Percentiles rank a stretch among this genome's conserved stretches.
Evolutionary conservation across 2,329 filamentous ascomycete genomes (phyloP).

Genomic region (Paraconiothyrium sp.): DNA sequence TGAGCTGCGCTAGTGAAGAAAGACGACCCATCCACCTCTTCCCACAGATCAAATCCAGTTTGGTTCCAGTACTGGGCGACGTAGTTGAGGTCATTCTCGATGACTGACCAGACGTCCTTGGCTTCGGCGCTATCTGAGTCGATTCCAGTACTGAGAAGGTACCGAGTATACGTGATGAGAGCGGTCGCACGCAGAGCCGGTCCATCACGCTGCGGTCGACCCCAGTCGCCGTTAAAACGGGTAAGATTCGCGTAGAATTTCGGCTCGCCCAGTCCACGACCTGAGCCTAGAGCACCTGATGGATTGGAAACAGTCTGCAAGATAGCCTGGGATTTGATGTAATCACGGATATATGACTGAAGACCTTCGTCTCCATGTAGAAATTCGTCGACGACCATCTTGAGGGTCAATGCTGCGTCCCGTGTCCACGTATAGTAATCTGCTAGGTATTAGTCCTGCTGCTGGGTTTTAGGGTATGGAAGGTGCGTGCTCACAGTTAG

Average conservation of each 20-base stretch:
- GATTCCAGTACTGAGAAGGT: slow-evolving; percentile 64
- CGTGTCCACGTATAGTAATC: slow-evolving; percentile 82
- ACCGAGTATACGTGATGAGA: slow-evolving; percentile 75
- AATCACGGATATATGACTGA: slow-evolving; percentile 70
- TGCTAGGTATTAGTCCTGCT: slow-evolving; percentile 45
- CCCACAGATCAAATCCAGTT: slow-evolving; percentile 79
- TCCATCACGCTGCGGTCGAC: slow-evolving; percentile 80
- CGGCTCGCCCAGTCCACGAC: slow-evolving; percentile 71
- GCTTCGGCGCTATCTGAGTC: slow-evolving; percentile 57
- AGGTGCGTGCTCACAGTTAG: slow-evolving; percentile 58
- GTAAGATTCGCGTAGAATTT: slow-evolving; percentile 74
- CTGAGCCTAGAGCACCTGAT: slow-evolving; percentile 65
- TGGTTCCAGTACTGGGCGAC: slow-evolving; percentile 72
- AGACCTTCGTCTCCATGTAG: slow-evolving; percentile 69
- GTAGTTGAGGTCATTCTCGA: slow-evolving; percentile 78
- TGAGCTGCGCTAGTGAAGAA: slow-evolving; percentile 79
- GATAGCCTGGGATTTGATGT: slow-evolving; percentile 70
- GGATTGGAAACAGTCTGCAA: slow-evolving; percentile 74
- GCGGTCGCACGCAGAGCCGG: slow-evolving; percentile 78
- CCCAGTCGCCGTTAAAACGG: slow-evolving; percentile 74
- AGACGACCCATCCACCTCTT: slow-evolving; percentile 77
- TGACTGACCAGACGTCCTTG: slow-evolving; percentile 72
- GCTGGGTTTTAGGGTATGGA: background rate
- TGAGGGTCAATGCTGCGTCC: slow-evolving; percentile 76
- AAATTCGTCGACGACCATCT: slow-evolving; percentile 69